Conservation (phyloP, 2,329 filamentous ascomycete genomes). For the Macrophomina phaseolina region DNA sequence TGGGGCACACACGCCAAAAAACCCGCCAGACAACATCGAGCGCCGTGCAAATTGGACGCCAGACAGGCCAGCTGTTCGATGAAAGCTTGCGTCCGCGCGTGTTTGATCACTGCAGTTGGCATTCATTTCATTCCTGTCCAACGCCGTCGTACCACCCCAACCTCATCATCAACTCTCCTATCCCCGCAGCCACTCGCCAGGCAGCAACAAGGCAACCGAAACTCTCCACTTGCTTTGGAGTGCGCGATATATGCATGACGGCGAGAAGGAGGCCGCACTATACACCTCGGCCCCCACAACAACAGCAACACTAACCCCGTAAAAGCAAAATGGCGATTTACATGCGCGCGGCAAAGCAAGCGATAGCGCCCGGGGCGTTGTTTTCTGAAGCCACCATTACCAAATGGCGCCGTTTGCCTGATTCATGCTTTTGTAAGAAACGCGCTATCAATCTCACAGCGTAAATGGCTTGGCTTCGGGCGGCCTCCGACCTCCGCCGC, state of each 20-base stretch:
- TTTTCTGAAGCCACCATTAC: background rate
- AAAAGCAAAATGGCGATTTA: background rate
- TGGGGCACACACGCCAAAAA: background rate
- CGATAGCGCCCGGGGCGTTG: background rate
- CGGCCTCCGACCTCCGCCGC: conserved; percentile 4
- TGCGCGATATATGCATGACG: background rate
- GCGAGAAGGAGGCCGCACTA: background rate
- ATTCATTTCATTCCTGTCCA: background rate
- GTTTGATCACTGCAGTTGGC: conserved; percentile 2
- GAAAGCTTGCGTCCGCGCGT: background rate
- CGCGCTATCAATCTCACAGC: background rate
- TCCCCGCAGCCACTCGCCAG: background rate
- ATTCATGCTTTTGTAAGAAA: background rate
- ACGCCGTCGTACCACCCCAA: background rate
- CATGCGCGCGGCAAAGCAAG: conserved; percentile 17
- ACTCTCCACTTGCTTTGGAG: background rate
- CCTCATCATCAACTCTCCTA: background rate
- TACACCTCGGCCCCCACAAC: background rate
- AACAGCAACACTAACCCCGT: background rate
- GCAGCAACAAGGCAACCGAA: conserved; percentile 19
- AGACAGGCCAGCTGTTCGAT: conserved; percentile 5
- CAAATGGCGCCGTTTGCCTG: background rate
- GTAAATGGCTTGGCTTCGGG: background rate
- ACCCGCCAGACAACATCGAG: conserved; percentile 1
- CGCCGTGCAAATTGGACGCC: background rate